Base-by-base conservation (phyloP, 2,329 filamentous ascomycete species). In the Chaetomium sp. region DNA sequence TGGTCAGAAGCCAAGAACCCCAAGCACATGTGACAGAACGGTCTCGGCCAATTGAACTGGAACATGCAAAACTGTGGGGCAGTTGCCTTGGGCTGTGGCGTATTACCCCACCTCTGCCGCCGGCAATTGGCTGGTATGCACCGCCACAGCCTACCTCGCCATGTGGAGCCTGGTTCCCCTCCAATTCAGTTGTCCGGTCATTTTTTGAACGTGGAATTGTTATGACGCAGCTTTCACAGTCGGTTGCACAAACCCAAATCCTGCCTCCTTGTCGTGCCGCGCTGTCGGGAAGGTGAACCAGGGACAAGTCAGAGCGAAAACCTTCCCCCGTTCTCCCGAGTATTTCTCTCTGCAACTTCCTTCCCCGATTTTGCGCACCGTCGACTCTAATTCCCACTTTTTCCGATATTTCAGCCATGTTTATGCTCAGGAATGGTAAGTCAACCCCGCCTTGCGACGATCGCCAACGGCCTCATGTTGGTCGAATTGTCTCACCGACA, bases 371-470 rank as follows among this genome's bases (percentile, higher is more conserved):
- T 13, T 23, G 25, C 23, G 50, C 27, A 4, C 55, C 25, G 2
- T 27, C n/a, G 9, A 31, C n/a, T 13, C 29, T 38, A 4, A 54
- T 45, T 54, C 31, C 55, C 21, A n/a, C 60, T 57, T 63, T 57
- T 35, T 27, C 35, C 4, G 25, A 53, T 42, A 38, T 1, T 7
- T 35, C 56, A 33, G 47, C 56, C 60, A 81, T 81, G 79, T 81
- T 81, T 71, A 75, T 80, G 65, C 75, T 79, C 67, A 75, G 76
- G 66, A 80, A 79, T 74, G 78, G 79, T 80, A 74, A 74, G 82
- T 77, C 38, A 19, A 16, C 38, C 69, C 64, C 70, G 57, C 60
- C 60, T 38, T 47, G 25, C 60, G 47, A 45, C 21, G 12, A 60
- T 55, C n/a, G 10, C 50, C n/a, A 16, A 50, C 31, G 23, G 23